A percentile compares a stretch with the other conserved stretches of the same genome.
These are phyloP conservation scores for Claviceps humidiphila DNA, from an alignment of 2,329 filamentous ascomycete species.

Conservation along the genomic window DNA sequence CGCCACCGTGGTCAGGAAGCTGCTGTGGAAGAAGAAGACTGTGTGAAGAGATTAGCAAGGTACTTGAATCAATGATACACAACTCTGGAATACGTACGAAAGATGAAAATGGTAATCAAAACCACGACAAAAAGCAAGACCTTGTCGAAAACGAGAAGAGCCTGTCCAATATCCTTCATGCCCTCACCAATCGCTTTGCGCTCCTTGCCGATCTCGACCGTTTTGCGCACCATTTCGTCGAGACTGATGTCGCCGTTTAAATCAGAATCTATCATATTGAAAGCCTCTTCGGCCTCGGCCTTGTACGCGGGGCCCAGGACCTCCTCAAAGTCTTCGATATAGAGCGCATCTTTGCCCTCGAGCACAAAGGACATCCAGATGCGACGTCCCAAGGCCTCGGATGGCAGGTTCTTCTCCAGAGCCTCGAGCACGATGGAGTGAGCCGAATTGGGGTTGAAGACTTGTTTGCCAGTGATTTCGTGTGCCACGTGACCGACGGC, in stretches of 20 bases:
- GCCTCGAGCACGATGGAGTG: slow-evolving; percentile 85
- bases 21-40: slow-evolving; percentile 80
- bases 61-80: no score
- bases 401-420: slow-evolving; percentile 68
- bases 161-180: slow-evolving; percentile 96
- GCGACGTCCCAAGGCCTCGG: slow-evolving; percentile 83
- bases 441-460: slow-evolving; percentile 83
- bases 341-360: slow-evolving; percentile 71
- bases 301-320: slow-evolving; percentile 67
- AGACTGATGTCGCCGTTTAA: slow-evolving; percentile 88
- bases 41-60: background rate
- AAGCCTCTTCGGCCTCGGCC: slow-evolving; percentile 74
- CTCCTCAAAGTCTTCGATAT: slow-evolving; percentile 69
- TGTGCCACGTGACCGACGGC: slow-evolving; percentile 87
- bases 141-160: slow-evolving; percentile 79
- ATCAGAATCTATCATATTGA: slow-evolving; percentile 68
- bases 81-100: slow-evolving; percentile 38
- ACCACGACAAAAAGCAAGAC: slow-evolving; percentile 72
- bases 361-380: slow-evolving; percentile 98
- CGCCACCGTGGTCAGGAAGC: slow-evolving; percentile 71
- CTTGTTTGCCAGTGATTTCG: slow-evolving; percentile 88
- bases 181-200: slow-evolving; percentile 81
- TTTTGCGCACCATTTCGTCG: slow-evolving; percentile 85
- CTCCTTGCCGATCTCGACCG: slow-evolving; percentile 72
- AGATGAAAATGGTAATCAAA: slow-evolving; percentile 70